phyloP scores from a whole-genome alignment of 2,329 filamentous ascomycete species.

The Orbilia ellipsospora region DNA sequence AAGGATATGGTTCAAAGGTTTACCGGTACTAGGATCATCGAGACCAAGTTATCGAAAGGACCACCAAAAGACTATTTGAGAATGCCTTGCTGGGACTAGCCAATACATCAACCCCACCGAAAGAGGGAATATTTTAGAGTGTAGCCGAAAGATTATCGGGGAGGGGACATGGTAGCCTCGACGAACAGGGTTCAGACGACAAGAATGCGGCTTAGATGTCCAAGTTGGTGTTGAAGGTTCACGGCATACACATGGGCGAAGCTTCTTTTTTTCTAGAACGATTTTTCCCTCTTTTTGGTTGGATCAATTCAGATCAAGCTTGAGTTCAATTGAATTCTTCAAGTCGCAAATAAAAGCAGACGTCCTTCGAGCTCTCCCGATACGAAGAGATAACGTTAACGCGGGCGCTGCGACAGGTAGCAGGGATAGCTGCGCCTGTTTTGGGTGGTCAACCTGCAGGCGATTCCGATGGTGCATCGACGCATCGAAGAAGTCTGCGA shows the following conservation, averaged over 20 bases:
- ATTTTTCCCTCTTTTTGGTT: neutral
- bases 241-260: neutral
- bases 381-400: constrained; percentile 19
- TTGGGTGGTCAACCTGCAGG: constrained; percentile 35
- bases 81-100: neutral
- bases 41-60: neutral
- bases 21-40: too few species aligned
- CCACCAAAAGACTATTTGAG: neutral
- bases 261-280: neutral
- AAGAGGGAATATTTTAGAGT: neutral
- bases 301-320: too few species aligned
- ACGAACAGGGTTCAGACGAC: neutral
- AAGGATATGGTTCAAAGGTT: too few species aligned
- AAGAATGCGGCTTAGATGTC: neutral
- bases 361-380: too few species aligned
- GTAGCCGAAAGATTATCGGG: neutral
- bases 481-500: constrained; percentile 11
- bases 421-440: constrained; percentile 28
- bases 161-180: neutral
- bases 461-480: constrained; percentile 37
- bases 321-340: too few species aligned
- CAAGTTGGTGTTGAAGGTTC: neutral
- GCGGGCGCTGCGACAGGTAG: constrained; percentile 4
- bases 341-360: too few species aligned
- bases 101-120: neutral